Conservation (phyloP, 257 asterid genomes). For the Agastache rugosa region DNA sequence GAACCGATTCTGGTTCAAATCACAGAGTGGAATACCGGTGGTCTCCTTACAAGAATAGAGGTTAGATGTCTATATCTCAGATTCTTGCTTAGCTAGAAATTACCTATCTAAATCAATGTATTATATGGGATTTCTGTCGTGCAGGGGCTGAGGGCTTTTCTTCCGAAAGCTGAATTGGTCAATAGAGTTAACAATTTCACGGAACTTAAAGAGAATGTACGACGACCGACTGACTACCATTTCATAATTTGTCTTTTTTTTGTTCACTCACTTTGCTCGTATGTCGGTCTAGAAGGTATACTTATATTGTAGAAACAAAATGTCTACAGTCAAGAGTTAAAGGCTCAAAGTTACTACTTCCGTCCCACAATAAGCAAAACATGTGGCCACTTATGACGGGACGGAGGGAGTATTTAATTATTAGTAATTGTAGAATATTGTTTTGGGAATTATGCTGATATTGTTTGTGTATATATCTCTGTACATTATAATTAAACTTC, state of each 20-base stretch:
- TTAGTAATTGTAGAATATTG: not conserved
- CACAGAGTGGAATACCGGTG: slow-evolving; percentile 96
- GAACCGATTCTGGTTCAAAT: slow-evolving; percentile 82
- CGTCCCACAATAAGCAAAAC: too few relatives aligned
- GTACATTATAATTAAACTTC: not conserved
- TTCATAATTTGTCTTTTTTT: slow-evolving; percentile 20
- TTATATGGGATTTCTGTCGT: slow-evolving; percentile 34
- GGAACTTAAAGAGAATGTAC: slow-evolving; percentile 82
- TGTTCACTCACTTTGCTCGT: slow-evolving; percentile 19
- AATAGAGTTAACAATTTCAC: slow-evolving; percentile 78
- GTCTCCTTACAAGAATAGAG: slow-evolving; percentile 95
- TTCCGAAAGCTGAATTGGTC: slow-evolving; percentile 90
- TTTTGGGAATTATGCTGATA: not conserved
- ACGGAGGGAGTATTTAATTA: too few relatives aligned
- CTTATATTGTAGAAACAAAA: slow-evolving; percentile 16
- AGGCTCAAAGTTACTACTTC: not conserved
- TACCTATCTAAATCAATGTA: not conserved
- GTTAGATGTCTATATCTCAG: slow-evolving; percentile 42
- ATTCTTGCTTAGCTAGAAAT: slow-evolving; percentile 14
- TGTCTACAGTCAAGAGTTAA: not conserved
- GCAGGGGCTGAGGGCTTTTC: slow-evolving; percentile 96
- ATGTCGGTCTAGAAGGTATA: slow-evolving; percentile 19
- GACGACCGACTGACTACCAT: slow-evolving; percentile 34
- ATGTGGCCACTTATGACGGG: too few relatives aligned
- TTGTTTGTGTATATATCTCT: not conserved